Conservation (phyloP, 345 rosid genomes). For the Arabis hirsuta region DNA sequence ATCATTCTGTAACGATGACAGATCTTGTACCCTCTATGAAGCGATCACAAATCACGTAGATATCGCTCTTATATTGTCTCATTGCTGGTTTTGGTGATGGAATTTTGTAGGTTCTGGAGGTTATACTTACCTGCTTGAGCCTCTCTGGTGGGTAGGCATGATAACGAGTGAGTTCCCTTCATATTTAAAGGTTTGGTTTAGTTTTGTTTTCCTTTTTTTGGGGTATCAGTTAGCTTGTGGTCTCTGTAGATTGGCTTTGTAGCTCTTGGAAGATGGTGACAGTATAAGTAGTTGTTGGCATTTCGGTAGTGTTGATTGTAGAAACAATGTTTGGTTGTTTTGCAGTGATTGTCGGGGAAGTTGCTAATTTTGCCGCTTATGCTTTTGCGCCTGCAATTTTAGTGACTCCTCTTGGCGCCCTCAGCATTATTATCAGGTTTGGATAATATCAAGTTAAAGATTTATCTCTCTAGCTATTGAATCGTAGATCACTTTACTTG, state of each 20-base stretch:
- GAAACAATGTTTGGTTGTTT: conserved; percentile 10
- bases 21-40: background rate
- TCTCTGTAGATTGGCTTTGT: conserved; percentile 10
- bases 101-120: conserved; percentile 73
- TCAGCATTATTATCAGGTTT: conserved; percentile 88
- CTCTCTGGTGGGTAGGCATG: conserved; percentile 98
- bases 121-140: conserved; percentile 84
- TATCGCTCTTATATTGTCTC: background rate
- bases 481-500: background rate
- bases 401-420: conserved; percentile 93
- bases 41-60: background rate
- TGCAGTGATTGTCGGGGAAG: conserved; percentile 91
- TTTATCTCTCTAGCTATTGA: background rate
- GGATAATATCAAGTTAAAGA: conserved; percentile 14
- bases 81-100: conserved; percentile 15
- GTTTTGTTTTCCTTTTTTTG: background rate
- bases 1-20: background rate
- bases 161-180: conserved; percentile 72
- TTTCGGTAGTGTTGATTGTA: conserved; percentile 10
- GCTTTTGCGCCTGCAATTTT: conserved; percentile 94
- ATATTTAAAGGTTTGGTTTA: conserved; percentile 28
- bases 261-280: background rate
- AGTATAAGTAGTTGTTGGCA: background rate
- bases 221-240: conserved; percentile 1
- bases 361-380: conserved; percentile 93